Evolutionary conservation across 1,284 basidiomycete species (phyloP), one percentile per base, ranked within the genome.

Genomic region (Trichosporon faecale): DNA sequence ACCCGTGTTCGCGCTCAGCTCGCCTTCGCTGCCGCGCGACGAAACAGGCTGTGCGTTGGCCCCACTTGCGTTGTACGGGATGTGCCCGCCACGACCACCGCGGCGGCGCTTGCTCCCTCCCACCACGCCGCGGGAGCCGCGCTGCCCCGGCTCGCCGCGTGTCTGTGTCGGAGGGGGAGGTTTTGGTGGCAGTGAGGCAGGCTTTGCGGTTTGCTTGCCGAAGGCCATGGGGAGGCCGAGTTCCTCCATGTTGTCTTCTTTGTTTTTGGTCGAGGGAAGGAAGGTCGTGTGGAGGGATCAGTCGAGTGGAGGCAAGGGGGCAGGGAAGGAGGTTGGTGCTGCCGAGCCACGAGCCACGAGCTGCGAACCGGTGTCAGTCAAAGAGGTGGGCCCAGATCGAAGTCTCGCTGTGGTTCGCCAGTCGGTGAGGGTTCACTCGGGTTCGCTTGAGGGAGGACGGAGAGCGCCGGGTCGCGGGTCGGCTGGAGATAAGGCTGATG

Each of bases 221-320:
- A 80, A 80, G 12, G 75, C 57, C 21, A 75, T 69, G 2, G 79
- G 79, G 18, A 80, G 73, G 27, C 78, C 77, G 35, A 74, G 65
- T 2, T 69, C 70, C 67, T 79, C 77, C 79, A 80, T 79, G 14
- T 37, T 74, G 6, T 46, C 6, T 49, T 60, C 55, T 16, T 14
- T 27, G 4, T 25, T 21, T 9, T n/a, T n/a, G n/a, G 49, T 25
- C 4, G 7, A 64, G 61, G 14, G n/a, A 9, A 63, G 0, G 31
- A 63, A 3, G 31, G 6, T 44, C 2, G 18, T n/a, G 40, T 6
- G 4, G 16, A 44, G 6, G 18, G 18, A n/a, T n/a, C n/a, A n/a
- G 40, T 44, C 40, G 40, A 44, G 40, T 44, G 40, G 40, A 44
- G 40, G 40, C 40, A n/a, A 33, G 33, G 33, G 40, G 40, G 40